phyloP scores from a whole-genome alignment of 495 filamentous ascomycete genomes.

The Oidiodendron maius region DNA sequence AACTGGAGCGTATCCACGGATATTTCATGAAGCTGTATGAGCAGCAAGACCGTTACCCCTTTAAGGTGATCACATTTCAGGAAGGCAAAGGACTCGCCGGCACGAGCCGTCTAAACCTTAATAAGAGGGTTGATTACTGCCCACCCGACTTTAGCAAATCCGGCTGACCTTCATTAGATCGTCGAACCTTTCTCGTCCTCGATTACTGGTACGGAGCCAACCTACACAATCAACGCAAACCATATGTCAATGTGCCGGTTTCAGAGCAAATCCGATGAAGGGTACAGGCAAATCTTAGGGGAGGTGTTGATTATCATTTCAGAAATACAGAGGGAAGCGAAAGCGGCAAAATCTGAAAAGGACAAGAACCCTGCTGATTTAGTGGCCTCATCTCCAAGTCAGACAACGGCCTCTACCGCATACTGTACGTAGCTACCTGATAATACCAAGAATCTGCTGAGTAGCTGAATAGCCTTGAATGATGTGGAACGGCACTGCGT shows the following conservation, averaged over 20 bases:
- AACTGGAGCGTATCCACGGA: constrained; percentile 11
- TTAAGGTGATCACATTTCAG: constrained; percentile 13
- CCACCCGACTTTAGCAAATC: too few species aligned
- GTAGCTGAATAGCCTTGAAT: constrained; percentile 10
- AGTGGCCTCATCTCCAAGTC: neutral
- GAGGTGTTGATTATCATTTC: neutral
- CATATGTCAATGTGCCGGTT: constrained; percentile 19
- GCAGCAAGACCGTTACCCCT: neutral
- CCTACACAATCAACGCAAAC: constrained; percentile 15
- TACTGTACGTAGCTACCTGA: constrained; percentile 9
- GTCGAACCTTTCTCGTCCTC: constrained; percentile 13
- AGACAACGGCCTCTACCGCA: constrained; percentile 1
- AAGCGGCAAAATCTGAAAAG: neutral
- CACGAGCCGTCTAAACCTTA: neutral
- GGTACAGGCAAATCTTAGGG: constrained; percentile 13
- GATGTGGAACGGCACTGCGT: constrained; percentile 20
- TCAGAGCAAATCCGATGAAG: constrained; percentile 3
- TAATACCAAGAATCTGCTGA: neutral
- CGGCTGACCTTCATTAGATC: too few species aligned
- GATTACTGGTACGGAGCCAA: constrained; percentile 2
- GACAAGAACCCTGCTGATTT: neutral
- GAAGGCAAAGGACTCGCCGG: constrained; percentile 10
- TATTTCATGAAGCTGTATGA: constrained; percentile 11
- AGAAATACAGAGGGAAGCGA: neutral
- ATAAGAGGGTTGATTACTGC: constrained; percentile 6